Base-by-base conservation (phyloP, 805 yeast genomes). In the Wickerhamiella qilinensis region DNA sequence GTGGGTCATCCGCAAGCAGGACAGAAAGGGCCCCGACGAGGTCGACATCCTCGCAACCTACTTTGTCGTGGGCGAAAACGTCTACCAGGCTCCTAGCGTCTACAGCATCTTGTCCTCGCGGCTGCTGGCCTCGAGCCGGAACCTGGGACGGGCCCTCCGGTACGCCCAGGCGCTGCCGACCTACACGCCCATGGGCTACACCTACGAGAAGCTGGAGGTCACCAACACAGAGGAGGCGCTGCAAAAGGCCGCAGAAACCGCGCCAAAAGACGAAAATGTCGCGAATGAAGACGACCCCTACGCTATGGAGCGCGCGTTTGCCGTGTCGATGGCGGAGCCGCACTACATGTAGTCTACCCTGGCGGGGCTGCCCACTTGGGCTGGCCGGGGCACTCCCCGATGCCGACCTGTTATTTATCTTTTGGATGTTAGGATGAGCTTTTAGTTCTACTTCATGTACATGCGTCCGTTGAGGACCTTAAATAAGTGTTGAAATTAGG, bases 1-100 rank as follows among this genome's bases (percentile, higher is more conserved):
- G 47, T 91, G 97, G 96, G 68, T 88, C 20, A 72, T 88, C 8
- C 67, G 93, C 41, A 85, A 86, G 53, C 96, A 88, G 54, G 60
- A 72, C 34, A 62, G 97, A 22, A 44, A 66, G 3, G 60, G 68
- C 27, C 71, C 75, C 5, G 62, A 63, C 11, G 69, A 66, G 25
- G 68, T 69, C 2, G 58, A 64, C 19, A 65, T 77, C 0, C 50
- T 82, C 9, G 74, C 82, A 21, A 93, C 84, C 46, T 88, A 81
- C 58, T 88, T 82, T 56, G 77, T 88, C 35, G 74, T 85, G 30
- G 94, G 95, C 3, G 93, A 94, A 16, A 85, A 83, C 52, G 78
- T 91, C 2, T 91, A 85, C 58, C 88, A 82, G 73, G 78, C 95
- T 0, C 96, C 96, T 0, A 62, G 73, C 15, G 67, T 82, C 1